phyloP scores from a whole-genome alignment of 768 basidiomycete species.

The Phanerodontia chrysosporium region DNA sequence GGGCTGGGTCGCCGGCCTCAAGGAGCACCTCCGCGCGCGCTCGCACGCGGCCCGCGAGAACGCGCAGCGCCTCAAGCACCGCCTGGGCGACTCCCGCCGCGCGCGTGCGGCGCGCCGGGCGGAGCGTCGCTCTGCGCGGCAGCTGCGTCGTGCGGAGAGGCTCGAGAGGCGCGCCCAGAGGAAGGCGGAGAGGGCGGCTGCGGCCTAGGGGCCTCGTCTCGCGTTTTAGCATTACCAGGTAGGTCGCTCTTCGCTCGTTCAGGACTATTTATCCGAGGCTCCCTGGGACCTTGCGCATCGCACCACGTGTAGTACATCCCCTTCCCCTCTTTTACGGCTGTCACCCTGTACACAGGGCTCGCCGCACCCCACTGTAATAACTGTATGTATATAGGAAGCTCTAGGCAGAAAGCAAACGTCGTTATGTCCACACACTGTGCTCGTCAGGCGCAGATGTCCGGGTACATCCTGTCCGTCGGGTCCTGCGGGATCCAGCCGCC shows the following conservation, averaged over 20 bases:
- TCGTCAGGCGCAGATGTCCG: conserved; percentile 46
- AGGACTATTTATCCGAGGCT: neutral
- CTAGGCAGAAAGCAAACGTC: neutral
- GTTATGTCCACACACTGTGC: neutral
- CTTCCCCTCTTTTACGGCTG: neutral
- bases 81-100: neutral
- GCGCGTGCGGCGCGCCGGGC: neutral
- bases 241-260: neutral
- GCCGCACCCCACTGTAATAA: neutral
- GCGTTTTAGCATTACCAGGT: neutral
- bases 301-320: neutral
- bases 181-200: neutral
- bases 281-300: neutral
- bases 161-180: neutral
- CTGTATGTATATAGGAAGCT: conserved; percentile 9
- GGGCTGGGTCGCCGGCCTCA: conserved; percentile 21
- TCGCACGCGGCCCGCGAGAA: conserved; percentile 24
- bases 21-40: conserved; percentile 21
- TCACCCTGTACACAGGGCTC: neutral
- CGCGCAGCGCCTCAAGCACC: conserved; percentile 23
- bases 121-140: neutral
- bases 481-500: conserved; percentile 77
- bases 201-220: neutral
- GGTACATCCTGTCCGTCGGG: conserved; percentile 62
- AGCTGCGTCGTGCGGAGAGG: conserved; percentile 5